Evolutionary conservation across 2,329 filamentous ascomycete genomes (phyloP).

Genomic region (Penicillium occitanis): DNA sequence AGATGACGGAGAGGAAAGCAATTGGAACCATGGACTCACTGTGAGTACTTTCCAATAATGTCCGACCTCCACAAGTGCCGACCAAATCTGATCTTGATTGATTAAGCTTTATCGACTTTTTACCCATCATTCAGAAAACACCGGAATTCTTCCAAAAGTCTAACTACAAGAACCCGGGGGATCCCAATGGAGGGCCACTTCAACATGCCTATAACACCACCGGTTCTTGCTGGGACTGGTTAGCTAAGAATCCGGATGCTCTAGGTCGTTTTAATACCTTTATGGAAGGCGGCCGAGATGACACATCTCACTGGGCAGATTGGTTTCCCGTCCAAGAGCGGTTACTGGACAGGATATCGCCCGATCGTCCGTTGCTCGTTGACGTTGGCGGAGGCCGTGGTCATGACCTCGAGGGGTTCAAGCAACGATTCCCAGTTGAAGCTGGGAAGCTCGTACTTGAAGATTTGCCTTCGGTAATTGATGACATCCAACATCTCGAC

Average conservation of each 20-base stretch:
- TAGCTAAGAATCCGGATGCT: conserved; percentile 18
- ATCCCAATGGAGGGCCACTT: conserved; percentile 28
- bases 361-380: conserved; percentile 23
- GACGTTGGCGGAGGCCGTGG: conserved; percentile 25
- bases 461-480: conserved; percentile 44
- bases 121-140: conserved; percentile 24
- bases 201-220: conserved; percentile 30
- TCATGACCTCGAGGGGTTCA: conserved; percentile 29
- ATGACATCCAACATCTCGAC: neutral
- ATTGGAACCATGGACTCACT: conserved; percentile 29
- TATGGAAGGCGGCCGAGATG: conserved; percentile 25
- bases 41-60: conserved; percentile 18
- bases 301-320: conserved; percentile 24
- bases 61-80: neutral
- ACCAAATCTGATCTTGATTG: conserved; percentile 18
- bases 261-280: conserved; percentile 27
- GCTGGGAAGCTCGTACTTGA: conserved; percentile 49
- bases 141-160: conserved; percentile 29
- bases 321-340: conserved; percentile 28
- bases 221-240: conserved; percentile 23
- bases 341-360: conserved; percentile 22
- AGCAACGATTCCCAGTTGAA: conserved; percentile 33
- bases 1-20: conserved; percentile 27
- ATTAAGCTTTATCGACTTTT: conserved; percentile 5
- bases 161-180: conserved; percentile 29